Evolutionary conservation across 2,329 filamentous ascomycete species (phyloP).

Genomic region (Hyphodiscus sp.): DNA sequence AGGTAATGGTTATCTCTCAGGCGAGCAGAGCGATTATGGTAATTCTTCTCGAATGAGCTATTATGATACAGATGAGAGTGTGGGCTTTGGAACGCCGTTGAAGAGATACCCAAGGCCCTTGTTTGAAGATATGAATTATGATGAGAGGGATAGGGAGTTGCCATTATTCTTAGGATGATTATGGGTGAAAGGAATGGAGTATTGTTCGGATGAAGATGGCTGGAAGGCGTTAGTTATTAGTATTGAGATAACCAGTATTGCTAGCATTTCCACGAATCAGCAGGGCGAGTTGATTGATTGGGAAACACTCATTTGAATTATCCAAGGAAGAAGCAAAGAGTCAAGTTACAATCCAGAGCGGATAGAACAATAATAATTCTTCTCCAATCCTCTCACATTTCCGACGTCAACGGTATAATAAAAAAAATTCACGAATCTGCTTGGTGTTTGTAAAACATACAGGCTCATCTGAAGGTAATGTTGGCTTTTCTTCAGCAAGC

Average conservation of each 20-base stretch:
- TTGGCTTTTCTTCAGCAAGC: too few relatives aligned
- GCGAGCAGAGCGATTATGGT: background rate
- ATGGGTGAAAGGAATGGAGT: too few relatives aligned
- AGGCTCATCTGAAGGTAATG: too few relatives aligned
- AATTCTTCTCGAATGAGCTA: background rate
- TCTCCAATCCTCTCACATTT: too few relatives aligned
- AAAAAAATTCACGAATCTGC: too few relatives aligned
- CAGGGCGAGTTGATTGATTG: background rate
- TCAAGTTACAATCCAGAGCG: background rate
- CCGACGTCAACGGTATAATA: too few relatives aligned
- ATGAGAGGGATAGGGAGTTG: background rate
- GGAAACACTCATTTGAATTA: background rate
- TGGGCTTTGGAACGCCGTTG: constrained; percentile 2
- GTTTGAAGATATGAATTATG: background rate
- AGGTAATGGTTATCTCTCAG: background rate
- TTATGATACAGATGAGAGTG: constrained; percentile 5
- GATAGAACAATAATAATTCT: background rate
- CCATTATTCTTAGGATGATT: too few relatives aligned
- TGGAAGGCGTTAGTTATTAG: too few relatives aligned
- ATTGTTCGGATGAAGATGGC: too few relatives aligned
- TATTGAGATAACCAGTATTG: background rate
- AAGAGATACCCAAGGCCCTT: background rate
- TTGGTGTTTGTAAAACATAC: too few relatives aligned
- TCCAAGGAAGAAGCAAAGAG: background rate
- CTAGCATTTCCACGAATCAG: background rate